Evolutionary conservation across 192 early-diverging fungal species (phyloP), one percentile per base, ranked within the genome.

Genomic region (Coemansia sp.): DNA sequence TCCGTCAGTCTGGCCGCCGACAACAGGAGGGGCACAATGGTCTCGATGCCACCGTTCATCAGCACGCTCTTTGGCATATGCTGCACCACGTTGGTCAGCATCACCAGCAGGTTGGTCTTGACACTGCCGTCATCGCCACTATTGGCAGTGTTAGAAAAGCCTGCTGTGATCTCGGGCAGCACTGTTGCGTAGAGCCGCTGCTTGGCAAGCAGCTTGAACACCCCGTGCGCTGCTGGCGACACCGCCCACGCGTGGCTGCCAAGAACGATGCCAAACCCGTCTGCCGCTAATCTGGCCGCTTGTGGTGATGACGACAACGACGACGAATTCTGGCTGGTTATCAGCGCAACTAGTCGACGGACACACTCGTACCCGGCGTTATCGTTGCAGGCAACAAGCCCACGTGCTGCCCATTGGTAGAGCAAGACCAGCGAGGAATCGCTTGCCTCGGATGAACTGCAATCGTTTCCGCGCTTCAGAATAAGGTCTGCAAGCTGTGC

Each of bases 1-100:
- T 93, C 86, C 0, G 88, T 85, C 40, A 89, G 81, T 1, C 86
- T 78, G 19, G 95, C 73, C 0, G 94, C 91, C 22, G 87, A 86
- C 5, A 95, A 85, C 53, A 98, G 71, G 50, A 96, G 77, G 32
- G 95, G 93, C 42, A 95, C 75, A 2, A 96, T 74, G 5, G 85
- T 75, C 41, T 90, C 86, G 7, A 98, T 77, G 17, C 94, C 90
- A 19, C 51, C 2, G 22, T 85, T 89, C 67, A 95, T 78, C 25
- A 95, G 70, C 16, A 96, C 88, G 63, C 89, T 89, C 76, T 93
- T 93, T 43, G 94, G 90, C 53, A 94, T 88, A 72, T 94, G 88
- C 41, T 86, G 76, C 37, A 98, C 84, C 45, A 94, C 72, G 69
- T 94, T 86, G 1, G 94, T 95, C 63, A 98, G 84, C 32, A 90